Evolutionary conservation across 495 filamentous ascomycete species (phyloP).

Genomic region (Aeminium ludgeri): DNA sequence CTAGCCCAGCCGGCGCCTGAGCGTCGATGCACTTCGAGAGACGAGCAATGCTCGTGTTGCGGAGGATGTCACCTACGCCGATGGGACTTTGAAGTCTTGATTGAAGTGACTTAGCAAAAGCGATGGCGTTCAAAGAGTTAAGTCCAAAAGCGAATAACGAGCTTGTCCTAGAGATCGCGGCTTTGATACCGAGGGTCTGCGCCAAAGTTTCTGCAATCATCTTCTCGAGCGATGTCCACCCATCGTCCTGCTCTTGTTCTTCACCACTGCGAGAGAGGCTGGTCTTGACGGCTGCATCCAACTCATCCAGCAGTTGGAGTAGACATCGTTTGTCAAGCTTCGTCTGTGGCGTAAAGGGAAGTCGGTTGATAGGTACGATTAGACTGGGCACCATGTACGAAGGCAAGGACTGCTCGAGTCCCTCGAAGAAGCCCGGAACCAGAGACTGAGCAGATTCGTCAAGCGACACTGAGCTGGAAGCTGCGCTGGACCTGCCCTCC

Average conservation of each 20-base stretch:
- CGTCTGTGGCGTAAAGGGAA: slow-evolving; percentile 47
- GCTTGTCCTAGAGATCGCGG: slow-evolving; percentile 30
- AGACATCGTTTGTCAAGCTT: slow-evolving; percentile 43
- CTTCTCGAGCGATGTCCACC: slow-evolving; percentile 26
- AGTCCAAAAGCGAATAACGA: slow-evolving; percentile 51
- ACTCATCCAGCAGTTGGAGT: slow-evolving; percentile 16
- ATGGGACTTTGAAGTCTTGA: slow-evolving; percentile 28
- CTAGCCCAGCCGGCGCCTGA: neutral
- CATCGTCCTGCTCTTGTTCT: slow-evolving; percentile 15
- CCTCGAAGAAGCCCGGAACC: slow-evolving; percentile 19
- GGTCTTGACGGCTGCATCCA: slow-evolving; percentile 2
- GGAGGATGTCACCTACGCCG: slow-evolving; percentile 46
- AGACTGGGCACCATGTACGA: slow-evolving; percentile 52
- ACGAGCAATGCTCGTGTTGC: slow-evolving; percentile 39
- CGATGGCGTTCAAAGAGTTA: slow-evolving; percentile 68
- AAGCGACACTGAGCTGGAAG: neutral
- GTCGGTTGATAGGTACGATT: slow-evolving; percentile 44
- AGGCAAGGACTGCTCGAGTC: slow-evolving; percentile 32
- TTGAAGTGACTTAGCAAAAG: slow-evolving; percentile 37
- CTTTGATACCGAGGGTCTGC: slow-evolving; percentile 30
- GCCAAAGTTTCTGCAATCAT: slow-evolving; percentile 35
- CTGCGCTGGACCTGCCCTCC: neutral
- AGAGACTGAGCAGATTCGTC: no score
- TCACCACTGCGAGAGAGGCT: slow-evolving; percentile 1
- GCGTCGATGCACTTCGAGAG: slow-evolving; percentile 29